phyloP scores from a whole-genome alignment of 352 stramenopile species.

The Phytophthora citricola region DNA sequence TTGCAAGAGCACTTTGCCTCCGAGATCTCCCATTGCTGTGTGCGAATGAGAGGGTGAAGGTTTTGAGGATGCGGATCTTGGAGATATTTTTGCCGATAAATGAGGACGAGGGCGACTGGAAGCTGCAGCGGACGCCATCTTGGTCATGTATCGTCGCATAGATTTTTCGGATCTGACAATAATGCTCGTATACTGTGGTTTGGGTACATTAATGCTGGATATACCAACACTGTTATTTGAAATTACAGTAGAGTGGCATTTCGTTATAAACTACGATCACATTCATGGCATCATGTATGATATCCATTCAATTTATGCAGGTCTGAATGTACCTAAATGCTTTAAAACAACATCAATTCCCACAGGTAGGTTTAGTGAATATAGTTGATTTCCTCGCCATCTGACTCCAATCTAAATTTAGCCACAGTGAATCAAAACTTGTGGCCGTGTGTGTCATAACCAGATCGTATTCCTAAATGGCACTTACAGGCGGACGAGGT shows the following conservation, averaged over 20 bases:
- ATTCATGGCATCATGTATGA: too few species aligned
- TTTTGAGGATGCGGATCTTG: neutral
- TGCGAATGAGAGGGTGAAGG: neutral
- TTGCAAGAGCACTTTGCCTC: conserved; percentile 16
- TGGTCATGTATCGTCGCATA: neutral
- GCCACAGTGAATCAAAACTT: neutral
- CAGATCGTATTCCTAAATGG: neutral
- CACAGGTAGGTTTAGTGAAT: too few species aligned
- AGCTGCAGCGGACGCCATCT: neutral
- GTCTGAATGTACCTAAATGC: too few species aligned
- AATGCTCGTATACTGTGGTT: neutral
- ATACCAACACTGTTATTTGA: too few species aligned
- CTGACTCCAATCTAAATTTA: conserved; percentile 5
- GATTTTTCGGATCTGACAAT: neutral
- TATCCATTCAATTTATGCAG: too few species aligned
- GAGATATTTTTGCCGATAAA: neutral
- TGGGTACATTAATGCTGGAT: neutral
- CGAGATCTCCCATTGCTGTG: neutral
- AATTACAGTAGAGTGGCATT: too few species aligned
- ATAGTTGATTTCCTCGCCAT: neutral
- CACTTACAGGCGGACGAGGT: neutral
- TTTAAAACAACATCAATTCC: too few species aligned
- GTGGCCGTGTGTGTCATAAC: neutral
- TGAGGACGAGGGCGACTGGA: neutral
- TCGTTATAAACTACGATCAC: too few species aligned